These are phyloP conservation scores for Botryotinia calthae DNA, from an alignment of 2,329 filamentous ascomycete species.

Conservation along the genomic window DNA sequence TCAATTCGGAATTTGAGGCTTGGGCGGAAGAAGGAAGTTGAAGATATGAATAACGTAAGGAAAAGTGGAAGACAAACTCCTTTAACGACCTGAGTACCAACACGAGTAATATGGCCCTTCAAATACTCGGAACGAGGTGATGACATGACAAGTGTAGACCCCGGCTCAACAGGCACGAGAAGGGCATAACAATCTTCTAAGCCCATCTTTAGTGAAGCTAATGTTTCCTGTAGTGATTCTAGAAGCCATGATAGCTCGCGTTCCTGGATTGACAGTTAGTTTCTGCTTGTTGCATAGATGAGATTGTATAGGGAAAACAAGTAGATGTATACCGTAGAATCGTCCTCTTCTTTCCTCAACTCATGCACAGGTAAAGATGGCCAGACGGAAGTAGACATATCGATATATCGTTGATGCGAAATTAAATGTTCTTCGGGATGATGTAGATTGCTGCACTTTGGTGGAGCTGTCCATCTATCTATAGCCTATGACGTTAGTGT, in stretches of 20 bases:
- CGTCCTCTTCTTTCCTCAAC: conserved; percentile 35
- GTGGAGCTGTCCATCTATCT: neutral
- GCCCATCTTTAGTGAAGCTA: conserved; percentile 33
- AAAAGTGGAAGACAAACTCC: conserved; percentile 58
- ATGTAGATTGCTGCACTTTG: neutral
- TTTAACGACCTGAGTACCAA: conserved; percentile 88
- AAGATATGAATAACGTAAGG: neutral
- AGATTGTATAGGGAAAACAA: neutral
- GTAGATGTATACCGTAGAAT: conserved; percentile 32
- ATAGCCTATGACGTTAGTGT: conserved; percentile 15
- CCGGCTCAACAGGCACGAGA: conserved; percentile 78
- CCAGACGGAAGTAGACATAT: conserved; percentile 33
- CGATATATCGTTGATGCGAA: conserved; percentile 7
- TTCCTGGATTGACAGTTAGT: conserved; percentile 26
- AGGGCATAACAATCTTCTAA: conserved; percentile 71
- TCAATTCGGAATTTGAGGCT: neutral
- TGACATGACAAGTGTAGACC: conserved; percentile 85
- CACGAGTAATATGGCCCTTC: conserved; percentile 87
- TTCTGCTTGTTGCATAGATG: neutral
- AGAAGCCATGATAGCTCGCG: conserved; percentile 40
- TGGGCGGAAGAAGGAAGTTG: too few relatives aligned
- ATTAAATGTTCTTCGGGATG: neutral
- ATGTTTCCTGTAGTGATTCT: conserved; percentile 39
- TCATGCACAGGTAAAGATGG: conserved; percentile 33
- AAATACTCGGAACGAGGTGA: conserved; percentile 83